A percentile compares a stretch with the other conserved stretches of the same genome.
phyloP scores from a whole-genome alignment of 768 basidiomycete genomes.

The Cystofilobasidium ferigula region DNA sequence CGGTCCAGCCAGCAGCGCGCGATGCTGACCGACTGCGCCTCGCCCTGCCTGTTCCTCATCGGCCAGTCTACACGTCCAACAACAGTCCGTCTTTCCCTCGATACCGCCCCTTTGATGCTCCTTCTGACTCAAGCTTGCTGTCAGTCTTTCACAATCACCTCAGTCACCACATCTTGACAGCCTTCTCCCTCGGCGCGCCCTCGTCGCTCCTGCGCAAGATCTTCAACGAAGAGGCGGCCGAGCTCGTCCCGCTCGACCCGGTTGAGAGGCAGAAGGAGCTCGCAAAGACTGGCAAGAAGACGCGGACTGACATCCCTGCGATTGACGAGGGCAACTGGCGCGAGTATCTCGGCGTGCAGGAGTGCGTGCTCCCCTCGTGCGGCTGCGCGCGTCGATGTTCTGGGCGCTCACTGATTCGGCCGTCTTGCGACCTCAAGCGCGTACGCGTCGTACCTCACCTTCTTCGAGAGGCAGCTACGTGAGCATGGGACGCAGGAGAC shows the following conservation, averaged over 20 bases:
- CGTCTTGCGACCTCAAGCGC: no score
- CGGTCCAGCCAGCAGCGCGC: no score
- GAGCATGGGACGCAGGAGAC: neutral
- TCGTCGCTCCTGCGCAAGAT: conserved; percentile 6
- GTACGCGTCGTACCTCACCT: conserved; percentile 1
- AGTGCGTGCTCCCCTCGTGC: conserved; percentile 1
- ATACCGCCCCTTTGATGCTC: no score
- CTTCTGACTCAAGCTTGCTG: no score
- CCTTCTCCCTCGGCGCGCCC: conserved; percentile 10
- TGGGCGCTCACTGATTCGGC: no score
- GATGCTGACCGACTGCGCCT: no score
- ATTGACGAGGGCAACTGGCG: conserved; percentile 8
- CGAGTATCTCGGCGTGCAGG: conserved; percentile 4
- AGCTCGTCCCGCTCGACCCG: conserved; percentile 18
- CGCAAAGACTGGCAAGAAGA: neutral
- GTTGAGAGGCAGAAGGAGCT: neutral
- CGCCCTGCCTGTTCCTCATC: no score
- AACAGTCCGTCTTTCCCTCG: no score
- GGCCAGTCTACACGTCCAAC: no score
- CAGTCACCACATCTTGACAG: conserved; percentile 1
- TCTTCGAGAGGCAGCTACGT: conserved; percentile 4
- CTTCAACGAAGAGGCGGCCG: neutral
- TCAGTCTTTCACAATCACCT: no score
- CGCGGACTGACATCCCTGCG: conserved; percentile 9
- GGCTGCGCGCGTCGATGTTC: neutral